Evolutionary conservation across 345 rosid genomes (phyloP).

Genomic region (Geranium brycei): DNA sequence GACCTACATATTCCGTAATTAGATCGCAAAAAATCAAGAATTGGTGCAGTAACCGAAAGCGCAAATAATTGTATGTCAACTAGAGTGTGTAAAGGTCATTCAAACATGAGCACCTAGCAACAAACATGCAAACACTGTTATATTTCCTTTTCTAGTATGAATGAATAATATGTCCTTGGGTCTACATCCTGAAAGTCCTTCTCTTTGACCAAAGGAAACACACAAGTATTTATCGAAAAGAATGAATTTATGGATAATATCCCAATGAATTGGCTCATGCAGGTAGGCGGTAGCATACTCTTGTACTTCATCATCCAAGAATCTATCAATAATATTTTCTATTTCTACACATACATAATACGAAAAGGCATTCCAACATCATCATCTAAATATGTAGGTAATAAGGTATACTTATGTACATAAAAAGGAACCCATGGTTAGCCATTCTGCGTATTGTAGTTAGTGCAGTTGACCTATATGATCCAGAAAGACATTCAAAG

Average conservation of each 20-base stretch:
- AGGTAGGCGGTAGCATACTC: neutral
- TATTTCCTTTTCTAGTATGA: neutral
- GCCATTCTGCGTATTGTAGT: neutral
- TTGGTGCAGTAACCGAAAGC: slow-evolving; percentile 2
- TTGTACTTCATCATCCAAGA: too few species aligned
- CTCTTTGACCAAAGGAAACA: neutral
- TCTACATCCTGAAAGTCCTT: neutral
- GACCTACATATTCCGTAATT: slow-evolving; percentile 33
- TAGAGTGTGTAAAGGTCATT: neutral
- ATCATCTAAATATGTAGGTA: neutral
- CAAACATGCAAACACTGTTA: neutral
- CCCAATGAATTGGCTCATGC: neutral
- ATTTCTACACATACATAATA: neutral
- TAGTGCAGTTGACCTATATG: neutral
- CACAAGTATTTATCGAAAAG: neutral
- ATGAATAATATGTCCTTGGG: neutral
- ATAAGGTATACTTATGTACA: too few species aligned
- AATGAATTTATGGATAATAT: neutral
- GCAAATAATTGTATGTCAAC: neutral
- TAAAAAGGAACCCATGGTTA: neutral
- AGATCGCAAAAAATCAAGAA: neutral
- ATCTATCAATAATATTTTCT: too few species aligned
- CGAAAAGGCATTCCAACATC: neutral
- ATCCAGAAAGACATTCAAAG: neutral
- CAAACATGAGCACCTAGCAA: neutral